Percentiles rank a stretch among this genome's conserved stretches.
Conservation (phyloP, 2,329 filamentous ascomycete species). For the Aspergillus aculeatus region DNA sequence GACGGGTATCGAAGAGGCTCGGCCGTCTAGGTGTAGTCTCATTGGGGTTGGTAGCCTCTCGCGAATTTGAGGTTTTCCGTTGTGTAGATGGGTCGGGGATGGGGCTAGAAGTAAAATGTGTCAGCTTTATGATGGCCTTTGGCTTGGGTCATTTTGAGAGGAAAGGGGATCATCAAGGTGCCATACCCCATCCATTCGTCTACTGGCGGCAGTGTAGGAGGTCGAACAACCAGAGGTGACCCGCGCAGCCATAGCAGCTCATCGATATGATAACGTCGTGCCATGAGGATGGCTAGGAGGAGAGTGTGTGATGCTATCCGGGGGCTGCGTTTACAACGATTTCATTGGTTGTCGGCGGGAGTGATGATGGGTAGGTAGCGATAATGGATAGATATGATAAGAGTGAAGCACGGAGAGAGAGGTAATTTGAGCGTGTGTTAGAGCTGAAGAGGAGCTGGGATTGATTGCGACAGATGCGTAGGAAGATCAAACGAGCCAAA, state of each 20-base stretch:
- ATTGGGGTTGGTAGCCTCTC: conserved; percentile 36
- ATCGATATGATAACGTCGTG: conserved; percentile 69
- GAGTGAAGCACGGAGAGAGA: conserved; percentile 1
- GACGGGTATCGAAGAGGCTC: conserved; percentile 44
- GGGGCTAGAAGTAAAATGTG: conserved; percentile 32
- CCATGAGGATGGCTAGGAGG: conserved; percentile 35
- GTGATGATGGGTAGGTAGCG: conserved; percentile 3
- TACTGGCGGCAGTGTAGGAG: conserved; percentile 72
- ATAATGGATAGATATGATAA: conserved; percentile 2
- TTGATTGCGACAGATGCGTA: background rate
- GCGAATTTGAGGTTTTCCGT: conserved; percentile 37
- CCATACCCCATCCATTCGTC: conserved; percentile 96
- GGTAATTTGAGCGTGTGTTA: background rate
- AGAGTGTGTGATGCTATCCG: conserved; percentile 15
- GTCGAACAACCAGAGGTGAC: conserved; percentile 81
- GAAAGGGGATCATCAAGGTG: background rate
- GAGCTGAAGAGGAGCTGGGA: background rate
- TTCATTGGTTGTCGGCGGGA: conserved; percentile 28
- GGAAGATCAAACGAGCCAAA: conserved; percentile 6
- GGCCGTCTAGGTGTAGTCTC: conserved; percentile 39
- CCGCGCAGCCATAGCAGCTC: conserved; percentile 72
- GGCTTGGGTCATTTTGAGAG: conserved; percentile 10
- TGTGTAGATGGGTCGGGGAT: conserved; percentile 43
- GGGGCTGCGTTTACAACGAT: conserved; percentile 23
- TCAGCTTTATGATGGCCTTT: conserved; percentile 20